These are phyloP conservation scores for Eurotiales sp. DNA, from an alignment of 2,329 filamentous ascomycete genomes.

Conservation along the genomic window DNA sequence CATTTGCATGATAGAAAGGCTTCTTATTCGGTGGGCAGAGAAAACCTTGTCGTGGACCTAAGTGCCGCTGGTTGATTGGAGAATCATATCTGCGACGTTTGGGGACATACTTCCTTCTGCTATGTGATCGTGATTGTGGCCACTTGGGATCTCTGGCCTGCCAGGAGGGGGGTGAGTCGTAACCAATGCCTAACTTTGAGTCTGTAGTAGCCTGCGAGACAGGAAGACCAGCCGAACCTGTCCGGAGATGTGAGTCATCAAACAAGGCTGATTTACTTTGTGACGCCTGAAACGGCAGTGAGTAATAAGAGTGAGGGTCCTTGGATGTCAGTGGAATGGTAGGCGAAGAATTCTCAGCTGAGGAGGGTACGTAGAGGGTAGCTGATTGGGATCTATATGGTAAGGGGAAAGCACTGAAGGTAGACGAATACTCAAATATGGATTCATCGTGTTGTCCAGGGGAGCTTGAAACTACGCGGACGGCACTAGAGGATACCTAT, in stretches of 20 bases:
- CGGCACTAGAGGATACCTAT: neutral
- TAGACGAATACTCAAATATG: neutral
- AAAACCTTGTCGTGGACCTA: neutral
- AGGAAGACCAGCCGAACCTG: neutral
- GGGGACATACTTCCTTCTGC: constrained; percentile 2
- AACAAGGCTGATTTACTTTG: neutral
- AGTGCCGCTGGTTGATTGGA: neutral
- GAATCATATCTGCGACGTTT: constrained; percentile 6
- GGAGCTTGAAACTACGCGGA: neutral
- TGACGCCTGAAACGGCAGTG: neutral
- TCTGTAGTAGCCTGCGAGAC: neutral
- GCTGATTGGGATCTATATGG: constrained; percentile 13
- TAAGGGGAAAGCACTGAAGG: constrained; percentile 9
- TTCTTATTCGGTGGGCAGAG: neutral
- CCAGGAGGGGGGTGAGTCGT: neutral
- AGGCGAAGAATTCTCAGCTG: neutral
- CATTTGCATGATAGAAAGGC: neutral
- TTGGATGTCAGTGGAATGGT: constrained; percentile 10
- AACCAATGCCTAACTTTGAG: neutral
- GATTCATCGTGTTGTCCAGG: neutral
- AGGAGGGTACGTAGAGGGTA: neutral
- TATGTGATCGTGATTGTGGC: constrained; percentile 8
- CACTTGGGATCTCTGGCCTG: constrained; percentile 4
- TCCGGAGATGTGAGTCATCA: neutral
- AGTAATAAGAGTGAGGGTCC: constrained; percentile 1